phyloP scores from a whole-genome alignment of 257 asterid genomes.

The Penstemon eatonii region DNA sequence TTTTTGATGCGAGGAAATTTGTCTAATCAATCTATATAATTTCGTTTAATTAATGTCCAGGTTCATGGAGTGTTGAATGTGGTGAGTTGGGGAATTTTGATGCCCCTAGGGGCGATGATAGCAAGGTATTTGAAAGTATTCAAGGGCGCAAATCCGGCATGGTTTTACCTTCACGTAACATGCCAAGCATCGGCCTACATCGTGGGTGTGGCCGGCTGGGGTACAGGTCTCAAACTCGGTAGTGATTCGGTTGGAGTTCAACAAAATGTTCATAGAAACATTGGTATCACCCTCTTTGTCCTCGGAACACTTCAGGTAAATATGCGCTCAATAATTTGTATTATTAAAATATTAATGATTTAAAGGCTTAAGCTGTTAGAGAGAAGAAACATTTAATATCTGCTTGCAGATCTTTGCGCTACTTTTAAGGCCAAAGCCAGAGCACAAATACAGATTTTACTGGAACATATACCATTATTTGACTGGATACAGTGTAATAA shows the following conservation, averaged over 20 bases:
- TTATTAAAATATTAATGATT: too few species aligned
- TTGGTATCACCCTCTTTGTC: conserved; percentile 63
- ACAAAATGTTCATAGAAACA: conserved; percentile 50
- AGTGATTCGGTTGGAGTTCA: conserved; percentile 50
- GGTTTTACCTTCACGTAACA: conserved; percentile 73
- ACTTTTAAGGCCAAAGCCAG: conserved; percentile 78
- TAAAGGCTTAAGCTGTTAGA: too few species aligned
- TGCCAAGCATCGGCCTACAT: conserved; percentile 64
- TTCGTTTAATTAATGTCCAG: conserved; percentile 27
- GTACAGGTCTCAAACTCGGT: conserved; percentile 72
- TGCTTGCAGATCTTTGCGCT: conserved; percentile 53
- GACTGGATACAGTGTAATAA: conserved; percentile 58
- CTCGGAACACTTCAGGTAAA: conserved; percentile 73
- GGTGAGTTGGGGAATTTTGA: conserved; percentile 79
- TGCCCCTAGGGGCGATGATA: conserved; percentile 63
- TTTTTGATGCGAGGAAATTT: background rate
- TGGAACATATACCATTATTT: conserved; percentile 81
- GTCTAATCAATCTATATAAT: background rate
- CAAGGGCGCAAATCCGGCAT: conserved; percentile 64
- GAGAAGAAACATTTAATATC: too few species aligned
- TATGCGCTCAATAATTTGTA: too few species aligned
- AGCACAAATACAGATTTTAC: conserved; percentile 65
- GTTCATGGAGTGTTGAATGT: conserved; percentile 71
- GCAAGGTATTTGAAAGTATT: conserved; percentile 78
- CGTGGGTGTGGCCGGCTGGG: conserved; percentile 86